phyloP scores from a whole-genome alignment of 2,329 filamentous ascomycete genomes.

The Nemania diffusa region DNA sequence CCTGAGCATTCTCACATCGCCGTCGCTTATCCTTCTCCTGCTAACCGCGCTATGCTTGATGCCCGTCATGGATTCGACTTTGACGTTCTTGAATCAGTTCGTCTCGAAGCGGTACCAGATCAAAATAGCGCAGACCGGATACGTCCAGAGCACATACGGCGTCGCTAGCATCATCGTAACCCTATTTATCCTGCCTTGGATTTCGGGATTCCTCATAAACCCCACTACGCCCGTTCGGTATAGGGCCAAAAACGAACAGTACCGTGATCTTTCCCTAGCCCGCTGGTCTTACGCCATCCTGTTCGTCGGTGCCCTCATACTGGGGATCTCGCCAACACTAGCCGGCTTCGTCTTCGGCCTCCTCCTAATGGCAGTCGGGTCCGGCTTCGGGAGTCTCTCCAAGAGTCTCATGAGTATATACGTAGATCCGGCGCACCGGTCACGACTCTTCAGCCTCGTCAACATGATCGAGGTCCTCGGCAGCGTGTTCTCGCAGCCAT shows the following conservation, averaged over 20 bases:
- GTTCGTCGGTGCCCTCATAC: constrained; percentile 40
- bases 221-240: constrained; percentile 37
- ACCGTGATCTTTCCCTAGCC: constrained; percentile 45
- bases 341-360: constrained; percentile 46
- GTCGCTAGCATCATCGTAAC: constrained; percentile 43
- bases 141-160: constrained; percentile 47
- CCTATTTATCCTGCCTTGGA: constrained; percentile 45
- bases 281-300: constrained; percentile 44
- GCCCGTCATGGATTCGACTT: constrained; percentile 38
- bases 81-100: constrained; percentile 47
- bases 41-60: constrained; percentile 34
- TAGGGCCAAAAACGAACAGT: constrained; percentile 41
- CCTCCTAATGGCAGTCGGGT: constrained; percentile 46
- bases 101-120: constrained; percentile 48
- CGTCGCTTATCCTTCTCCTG: constrained; percentile 44
- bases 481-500: constrained; percentile 44
- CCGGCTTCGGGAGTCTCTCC: constrained; percentile 44
- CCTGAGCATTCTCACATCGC: constrained; percentile 43
- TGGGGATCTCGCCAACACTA: constrained; percentile 44
- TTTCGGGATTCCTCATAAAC: constrained; percentile 40
- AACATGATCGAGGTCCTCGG: constrained; percentile 48
- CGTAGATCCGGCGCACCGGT: constrained; percentile 46
- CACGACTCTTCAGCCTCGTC: constrained; percentile 48
- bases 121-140: constrained; percentile 47
- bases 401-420: constrained; percentile 48